These are phyloP conservation scores for Fusarium pseudonygamai DNA, from an alignment of 2,329 filamentous ascomycete species.

Conservation along the genomic window DNA sequence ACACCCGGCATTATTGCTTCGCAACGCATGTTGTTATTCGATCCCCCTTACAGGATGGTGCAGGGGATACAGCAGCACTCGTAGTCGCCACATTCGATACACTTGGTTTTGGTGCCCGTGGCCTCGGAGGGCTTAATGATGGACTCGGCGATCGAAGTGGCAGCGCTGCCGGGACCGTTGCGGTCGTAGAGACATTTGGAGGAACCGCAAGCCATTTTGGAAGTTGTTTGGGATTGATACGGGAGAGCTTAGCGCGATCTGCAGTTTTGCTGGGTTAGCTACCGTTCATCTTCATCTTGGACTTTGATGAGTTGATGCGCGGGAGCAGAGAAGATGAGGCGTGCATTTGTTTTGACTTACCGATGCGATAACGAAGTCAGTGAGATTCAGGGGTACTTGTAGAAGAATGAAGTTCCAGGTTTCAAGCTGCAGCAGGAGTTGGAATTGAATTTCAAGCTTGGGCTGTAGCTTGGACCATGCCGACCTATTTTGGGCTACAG, in stretches of 20 bases:
- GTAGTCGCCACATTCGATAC: conserved; percentile 44
- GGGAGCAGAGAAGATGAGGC: background rate
- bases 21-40: background rate
- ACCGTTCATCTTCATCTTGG: background rate
- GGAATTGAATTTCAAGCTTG: conserved; percentile 14
- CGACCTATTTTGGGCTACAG: conserved; percentile 20
- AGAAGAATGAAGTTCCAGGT: background rate
- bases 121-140: conserved; percentile 61
- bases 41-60: conserved; percentile 55
- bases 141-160: conserved; percentile 58
- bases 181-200: conserved; percentile 38
- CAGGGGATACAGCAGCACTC: conserved; percentile 67
- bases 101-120: conserved; percentile 49
- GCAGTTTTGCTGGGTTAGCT: conserved; percentile 1
- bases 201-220: conserved; percentile 41
- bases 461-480: conserved; percentile 8
- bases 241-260: conserved; percentile 4
- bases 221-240: background rate
- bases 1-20: background rate
- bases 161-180: conserved; percentile 60
- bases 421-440: background rate
- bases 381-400: background rate
- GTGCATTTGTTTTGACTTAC: background rate
- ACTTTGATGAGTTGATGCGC: background rate
- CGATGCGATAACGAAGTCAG: background rate